A percentile compares a stretch with the other conserved stretches of the same genome.
Evolutionary conservation across 108 stramenopile species (phyloP).

Genomic region (Cafeteria roenbergensis): DNA sequence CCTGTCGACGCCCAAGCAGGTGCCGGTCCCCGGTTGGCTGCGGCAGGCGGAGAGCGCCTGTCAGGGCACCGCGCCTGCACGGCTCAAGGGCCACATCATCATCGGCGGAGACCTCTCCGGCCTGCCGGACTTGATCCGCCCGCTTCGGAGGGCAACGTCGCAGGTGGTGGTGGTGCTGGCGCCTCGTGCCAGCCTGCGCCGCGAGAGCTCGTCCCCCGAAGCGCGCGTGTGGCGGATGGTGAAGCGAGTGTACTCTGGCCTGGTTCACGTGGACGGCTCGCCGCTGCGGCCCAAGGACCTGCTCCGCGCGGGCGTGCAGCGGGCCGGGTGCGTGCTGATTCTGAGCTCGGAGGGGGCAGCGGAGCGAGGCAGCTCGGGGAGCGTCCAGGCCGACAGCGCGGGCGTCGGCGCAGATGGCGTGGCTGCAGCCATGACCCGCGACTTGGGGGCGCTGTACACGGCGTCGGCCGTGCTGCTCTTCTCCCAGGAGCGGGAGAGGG

Average conservation of each 20-base stretch:
- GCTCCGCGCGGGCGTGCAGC: neutral
- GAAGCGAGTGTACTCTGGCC: neutral
- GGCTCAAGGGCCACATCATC: neutral
- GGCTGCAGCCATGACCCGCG: no score
- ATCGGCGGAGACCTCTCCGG: neutral
- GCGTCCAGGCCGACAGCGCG: no score
- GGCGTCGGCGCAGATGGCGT: no score
- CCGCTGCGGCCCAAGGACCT: neutral
- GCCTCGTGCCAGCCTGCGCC: neutral
- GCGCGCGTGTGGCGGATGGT: neutral
- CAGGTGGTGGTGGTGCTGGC: neutral
- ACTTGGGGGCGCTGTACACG: no score
- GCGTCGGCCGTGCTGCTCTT: no score
- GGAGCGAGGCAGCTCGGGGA: no score
- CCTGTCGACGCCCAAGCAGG: no score
- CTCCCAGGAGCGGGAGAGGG: no score
- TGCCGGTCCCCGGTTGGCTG: no score
- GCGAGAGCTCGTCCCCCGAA: neutral
- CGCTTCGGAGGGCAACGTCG: neutral
- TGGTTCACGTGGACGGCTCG: neutral
- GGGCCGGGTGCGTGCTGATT: neutral
- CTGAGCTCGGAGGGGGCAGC: no score
- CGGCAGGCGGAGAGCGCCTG: no score
- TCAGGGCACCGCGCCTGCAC: no score
- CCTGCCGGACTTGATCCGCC: neutral